Percentiles rank a stretch among this genome's conserved stretches.
Conservation (phyloP, 108 stramenopile genomes). For the Fragilaria crotonensis region DNA sequence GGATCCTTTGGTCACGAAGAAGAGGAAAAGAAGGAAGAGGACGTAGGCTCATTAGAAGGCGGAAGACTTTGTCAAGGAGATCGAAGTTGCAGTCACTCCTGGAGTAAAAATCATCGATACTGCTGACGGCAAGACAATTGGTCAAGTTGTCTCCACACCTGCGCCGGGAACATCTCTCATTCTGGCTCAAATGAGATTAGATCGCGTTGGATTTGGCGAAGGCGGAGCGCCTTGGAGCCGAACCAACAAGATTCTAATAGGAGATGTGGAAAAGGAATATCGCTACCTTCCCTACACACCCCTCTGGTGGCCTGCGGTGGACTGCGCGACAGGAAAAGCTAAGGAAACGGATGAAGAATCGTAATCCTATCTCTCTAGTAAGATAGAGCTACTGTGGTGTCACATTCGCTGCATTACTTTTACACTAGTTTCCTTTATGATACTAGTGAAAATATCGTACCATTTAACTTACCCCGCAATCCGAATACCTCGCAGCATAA, state of each 20-base stretch:
- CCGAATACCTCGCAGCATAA: no score
- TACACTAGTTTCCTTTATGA: no score
- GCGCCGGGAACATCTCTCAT: conserved; percentile 70
- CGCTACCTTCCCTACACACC: conserved; percentile 80
- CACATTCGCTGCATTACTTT: no score
- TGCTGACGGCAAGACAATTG: conserved; percentile 75
- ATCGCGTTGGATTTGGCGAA: conserved; percentile 54
- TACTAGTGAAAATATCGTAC: no score
- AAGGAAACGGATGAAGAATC: conserved; percentile 17
- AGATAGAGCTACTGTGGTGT: no score
- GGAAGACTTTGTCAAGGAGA: conserved; percentile 31
- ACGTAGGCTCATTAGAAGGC: conserved; percentile 23
- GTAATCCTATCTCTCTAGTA: no score
- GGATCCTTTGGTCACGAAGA: conserved; percentile 26
- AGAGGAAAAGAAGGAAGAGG: conserved; percentile 3
- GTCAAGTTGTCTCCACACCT: conserved; percentile 64
- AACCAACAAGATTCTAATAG: conserved; percentile 67
- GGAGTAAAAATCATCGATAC: conserved; percentile 68
- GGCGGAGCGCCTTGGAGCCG: conserved; percentile 33
- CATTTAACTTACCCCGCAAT: no score
- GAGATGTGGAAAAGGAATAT: conserved; percentile 42
- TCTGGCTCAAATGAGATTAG: conserved; percentile 78
- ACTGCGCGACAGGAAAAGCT: conserved; percentile 62
- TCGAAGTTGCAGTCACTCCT: conserved; percentile 21
- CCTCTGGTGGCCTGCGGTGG: conserved; percentile 78